phyloP scores from a whole-genome alignment of 441 rosid species.

The Populus tomentosa region DNA sequence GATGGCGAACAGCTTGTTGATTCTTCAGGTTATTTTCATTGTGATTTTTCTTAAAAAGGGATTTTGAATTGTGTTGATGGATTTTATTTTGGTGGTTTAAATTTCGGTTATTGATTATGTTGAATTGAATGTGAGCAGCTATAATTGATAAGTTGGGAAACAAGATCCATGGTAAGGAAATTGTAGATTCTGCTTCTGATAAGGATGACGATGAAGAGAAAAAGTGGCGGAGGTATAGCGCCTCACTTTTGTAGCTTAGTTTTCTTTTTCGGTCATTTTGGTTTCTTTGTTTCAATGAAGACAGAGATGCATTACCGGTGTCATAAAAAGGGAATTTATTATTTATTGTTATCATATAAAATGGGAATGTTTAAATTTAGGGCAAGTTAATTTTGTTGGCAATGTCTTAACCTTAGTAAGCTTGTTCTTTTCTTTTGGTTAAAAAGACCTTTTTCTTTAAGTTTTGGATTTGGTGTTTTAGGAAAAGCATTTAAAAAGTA shows the following conservation, averaged over 20 bases:
- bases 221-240: slow-evolving; percentile 68
- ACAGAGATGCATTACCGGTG: not conserved
- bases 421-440: not conserved
- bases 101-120: not conserved
- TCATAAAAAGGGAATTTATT: not conserved
- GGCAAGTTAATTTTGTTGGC: not conserved
- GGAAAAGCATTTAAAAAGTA: not conserved
- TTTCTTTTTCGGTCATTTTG: not conserved
- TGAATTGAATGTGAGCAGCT: slow-evolving; percentile 31
- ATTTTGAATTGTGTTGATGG: not conserved
- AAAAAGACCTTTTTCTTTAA: not conserved
- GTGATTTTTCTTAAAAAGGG: not conserved
- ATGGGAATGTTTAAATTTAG: not conserved
- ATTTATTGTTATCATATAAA: not conserved
- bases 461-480: not conserved
- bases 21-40: slow-evolving; percentile 57
- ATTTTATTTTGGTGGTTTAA: not conserved
- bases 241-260: not conserved
- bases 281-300: not conserved
- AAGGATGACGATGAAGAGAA: slow-evolving; percentile 50
- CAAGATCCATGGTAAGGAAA: slow-evolving; percentile 46
- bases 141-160: slow-evolving; percentile 55
- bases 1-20: slow-evolving; percentile 78
- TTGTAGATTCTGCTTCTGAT: slow-evolving; percentile 22
- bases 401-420: not conserved